A percentile compares a stretch with the other conserved stretches of the same genome.
These are phyloP conservation scores for Phytophthora nicotianae DNA, from an alignment of 352 stramenopile genomes.

Conservation along the genomic window DNA sequence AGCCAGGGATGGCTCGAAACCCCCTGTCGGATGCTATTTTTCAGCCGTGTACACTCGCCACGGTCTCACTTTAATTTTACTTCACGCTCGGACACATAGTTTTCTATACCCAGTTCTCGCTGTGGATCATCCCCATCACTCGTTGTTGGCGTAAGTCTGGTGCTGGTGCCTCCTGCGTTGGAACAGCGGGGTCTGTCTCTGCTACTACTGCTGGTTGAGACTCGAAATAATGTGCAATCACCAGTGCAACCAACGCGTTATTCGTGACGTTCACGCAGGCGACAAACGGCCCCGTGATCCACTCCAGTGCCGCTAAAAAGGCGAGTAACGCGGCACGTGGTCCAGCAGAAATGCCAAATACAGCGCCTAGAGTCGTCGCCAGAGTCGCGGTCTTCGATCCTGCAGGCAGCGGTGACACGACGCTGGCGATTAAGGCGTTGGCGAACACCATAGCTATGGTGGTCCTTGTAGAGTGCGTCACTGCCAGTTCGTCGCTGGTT, in stretches of 20 bases:
- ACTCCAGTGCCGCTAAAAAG: slow-evolving; percentile 57
- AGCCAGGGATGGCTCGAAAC: slow-evolving; percentile 11
- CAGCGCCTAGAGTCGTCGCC: slow-evolving; percentile 45
- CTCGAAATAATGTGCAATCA: slow-evolving; percentile 61
- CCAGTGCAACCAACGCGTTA: slow-evolving; percentile 50
- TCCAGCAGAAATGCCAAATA: slow-evolving; percentile 45
- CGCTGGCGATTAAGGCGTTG: slow-evolving; percentile 42
- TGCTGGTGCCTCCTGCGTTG: slow-evolving; percentile 1
- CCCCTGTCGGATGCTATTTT: slow-evolving; percentile 29
- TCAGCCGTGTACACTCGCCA: slow-evolving; percentile 3
- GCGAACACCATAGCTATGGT: slow-evolving; percentile 44
- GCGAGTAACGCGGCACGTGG: slow-evolving; percentile 38
- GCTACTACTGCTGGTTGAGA: slow-evolving; percentile 14
- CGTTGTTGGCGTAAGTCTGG: slow-evolving; percentile 17
- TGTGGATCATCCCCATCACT: slow-evolving; percentile 23
- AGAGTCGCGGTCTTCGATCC: slow-evolving; percentile 41
- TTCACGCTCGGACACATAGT: slow-evolving; percentile 4
- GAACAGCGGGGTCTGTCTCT: slow-evolving; percentile 4
- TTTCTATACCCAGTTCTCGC: slow-evolving; percentile 37
- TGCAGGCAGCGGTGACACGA: slow-evolving; percentile 47
- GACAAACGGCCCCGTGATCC: slow-evolving; percentile 62
- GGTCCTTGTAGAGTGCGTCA: slow-evolving; percentile 28
- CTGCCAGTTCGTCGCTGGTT: slow-evolving; percentile 19
- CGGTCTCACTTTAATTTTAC: slow-evolving; percentile 14
- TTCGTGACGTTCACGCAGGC: slow-evolving; percentile 59